These are phyloP conservation scores for Phytophthora melonis DNA, from an alignment of 352 stramenopile species.

Conservation along the genomic window DNA sequence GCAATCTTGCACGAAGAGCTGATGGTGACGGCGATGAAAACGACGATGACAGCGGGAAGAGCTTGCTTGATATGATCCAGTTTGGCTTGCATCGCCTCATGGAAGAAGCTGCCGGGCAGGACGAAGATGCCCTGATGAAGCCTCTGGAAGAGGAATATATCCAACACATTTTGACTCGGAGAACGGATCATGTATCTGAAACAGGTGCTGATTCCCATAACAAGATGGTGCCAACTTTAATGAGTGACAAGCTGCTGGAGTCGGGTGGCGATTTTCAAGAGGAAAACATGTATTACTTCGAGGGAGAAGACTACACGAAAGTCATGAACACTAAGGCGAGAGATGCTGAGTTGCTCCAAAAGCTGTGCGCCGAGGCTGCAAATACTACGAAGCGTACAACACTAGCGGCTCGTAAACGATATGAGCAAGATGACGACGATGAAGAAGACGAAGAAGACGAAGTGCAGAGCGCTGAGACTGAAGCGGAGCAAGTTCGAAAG, in stretches of 20 bases:
- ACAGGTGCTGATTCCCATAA: slow-evolving; percentile 8
- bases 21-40: slow-evolving; percentile 32
- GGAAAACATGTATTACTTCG: slow-evolving; percentile 90
- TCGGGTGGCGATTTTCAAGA: slow-evolving; percentile 68
- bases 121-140: slow-evolving; percentile 47
- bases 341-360: slow-evolving; percentile 53
- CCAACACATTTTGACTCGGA: slow-evolving; percentile 50
- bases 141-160: slow-evolving; percentile 71
- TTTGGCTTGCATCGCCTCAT: slow-evolving; percentile 81
- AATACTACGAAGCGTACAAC: slow-evolving; percentile 37
- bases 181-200: slow-evolving; percentile 15
- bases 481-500: slow-evolving; percentile 50
- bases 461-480: slow-evolving; percentile 44
- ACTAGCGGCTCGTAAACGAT: slow-evolving; percentile 40
- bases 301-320: slow-evolving; percentile 78
- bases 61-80: slow-evolving; percentile 74
- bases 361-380: slow-evolving; percentile 40
- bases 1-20: slow-evolving; percentile 59
- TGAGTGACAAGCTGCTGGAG: slow-evolving; percentile 60
- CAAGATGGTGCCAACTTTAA: slow-evolving; percentile 18
- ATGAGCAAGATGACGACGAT: slow-evolving; percentile 48
- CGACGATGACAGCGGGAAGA: slow-evolving; percentile 56
- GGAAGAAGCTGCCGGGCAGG: slow-evolving; percentile 41
- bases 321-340: slow-evolving; percentile 43
- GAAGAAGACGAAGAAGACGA: slow-evolving; percentile 46